These are phyloP conservation scores for Leptodermis oblonga DNA, from an alignment of 257 asterid species.

Conservation along the genomic window DNA sequence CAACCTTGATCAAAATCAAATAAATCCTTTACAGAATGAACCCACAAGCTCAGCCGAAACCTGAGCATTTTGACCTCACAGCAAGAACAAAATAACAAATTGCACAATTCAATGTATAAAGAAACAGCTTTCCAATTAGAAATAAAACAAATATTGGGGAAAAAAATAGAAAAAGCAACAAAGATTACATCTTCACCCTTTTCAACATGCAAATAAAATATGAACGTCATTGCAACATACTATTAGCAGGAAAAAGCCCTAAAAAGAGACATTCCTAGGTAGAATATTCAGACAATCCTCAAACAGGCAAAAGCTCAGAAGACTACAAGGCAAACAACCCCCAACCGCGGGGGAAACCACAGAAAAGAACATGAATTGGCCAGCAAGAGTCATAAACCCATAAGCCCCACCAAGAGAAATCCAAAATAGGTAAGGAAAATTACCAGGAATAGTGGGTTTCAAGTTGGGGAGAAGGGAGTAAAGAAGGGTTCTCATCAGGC, in stretches of 20 bases:
- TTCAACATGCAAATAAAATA: too few species aligned
- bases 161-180: too few species aligned
- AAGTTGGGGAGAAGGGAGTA: conserved; percentile 80
- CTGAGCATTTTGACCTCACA: not conserved
- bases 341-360: not conserved
- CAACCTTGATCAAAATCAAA: not conserved
- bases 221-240: not conserved
- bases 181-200: not conserved
- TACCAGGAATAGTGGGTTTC: conserved; percentile 88
- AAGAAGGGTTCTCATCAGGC: conserved; percentile 79
- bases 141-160: not conserved
- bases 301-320: not conserved
- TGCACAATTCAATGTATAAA: not conserved
- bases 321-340: not conserved
- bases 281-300: not conserved
- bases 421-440: not conserved
- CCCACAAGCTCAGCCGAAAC: not conserved
- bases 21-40: not conserved
- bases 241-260: not conserved
- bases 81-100: not conserved
- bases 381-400: not conserved
- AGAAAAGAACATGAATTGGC: not conserved
- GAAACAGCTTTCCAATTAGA: not conserved
- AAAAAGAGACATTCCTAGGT: not conserved
- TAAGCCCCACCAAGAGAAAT: conserved; percentile 7